phyloP scores from a whole-genome alignment of 2,329 filamentous ascomycete species.

The Tolypocladium ophioglossoides region DNA sequence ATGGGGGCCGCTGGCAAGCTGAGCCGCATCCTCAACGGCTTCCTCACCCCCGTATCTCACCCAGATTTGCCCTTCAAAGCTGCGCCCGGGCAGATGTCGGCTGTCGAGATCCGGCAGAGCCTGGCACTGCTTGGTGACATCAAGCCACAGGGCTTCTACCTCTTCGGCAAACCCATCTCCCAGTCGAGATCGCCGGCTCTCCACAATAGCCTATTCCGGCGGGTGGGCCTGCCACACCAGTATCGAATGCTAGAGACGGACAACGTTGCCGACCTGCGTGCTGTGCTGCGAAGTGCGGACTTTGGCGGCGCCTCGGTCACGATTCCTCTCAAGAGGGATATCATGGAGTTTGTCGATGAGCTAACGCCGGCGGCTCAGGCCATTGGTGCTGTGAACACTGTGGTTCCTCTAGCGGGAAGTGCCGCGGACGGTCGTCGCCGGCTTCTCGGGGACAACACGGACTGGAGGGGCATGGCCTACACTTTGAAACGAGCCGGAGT shows the following conservation, averaged over 20 bases:
- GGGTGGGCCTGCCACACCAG: slow-evolving; percentile 71
- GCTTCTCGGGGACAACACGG: slow-evolving; percentile 83
- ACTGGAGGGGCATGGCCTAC: slow-evolving; percentile 86
- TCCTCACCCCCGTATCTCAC: slow-evolving; percentile 92
- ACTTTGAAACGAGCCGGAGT: slow-evolving; percentile 63
- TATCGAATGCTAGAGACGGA: slow-evolving; percentile 72
- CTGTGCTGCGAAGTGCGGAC: slow-evolving; percentile 55
- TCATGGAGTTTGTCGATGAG: slow-evolving; percentile 71
- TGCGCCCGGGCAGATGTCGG: slow-evolving; percentile 86
- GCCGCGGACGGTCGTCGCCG: slow-evolving; percentile 32
- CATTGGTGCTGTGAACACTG: slow-evolving; percentile 93
- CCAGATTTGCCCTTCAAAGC: slow-evolving; percentile 83
- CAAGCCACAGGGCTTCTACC: slow-evolving; percentile 63
- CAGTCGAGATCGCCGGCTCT: slow-evolving; percentile 78
- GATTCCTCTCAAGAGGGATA: slow-evolving; percentile 85
- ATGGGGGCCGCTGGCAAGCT: slow-evolving; percentile 86
- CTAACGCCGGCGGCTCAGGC: slow-evolving; percentile 66
- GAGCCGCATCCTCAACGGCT: slow-evolving; percentile 80
- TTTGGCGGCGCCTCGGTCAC: slow-evolving; percentile 95
- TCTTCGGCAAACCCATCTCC: slow-evolving; percentile 79
- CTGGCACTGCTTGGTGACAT: slow-evolving; percentile 73
- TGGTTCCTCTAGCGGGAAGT: slow-evolving; percentile 48
- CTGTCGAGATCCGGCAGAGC: slow-evolving; percentile 73
- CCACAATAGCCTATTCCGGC: slow-evolving; percentile 74
- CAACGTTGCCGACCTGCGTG: slow-evolving; percentile 45